Conservation (phyloP, 2,329 filamentous ascomycete species). For the Thielaviopsis ethacetica region DNA sequence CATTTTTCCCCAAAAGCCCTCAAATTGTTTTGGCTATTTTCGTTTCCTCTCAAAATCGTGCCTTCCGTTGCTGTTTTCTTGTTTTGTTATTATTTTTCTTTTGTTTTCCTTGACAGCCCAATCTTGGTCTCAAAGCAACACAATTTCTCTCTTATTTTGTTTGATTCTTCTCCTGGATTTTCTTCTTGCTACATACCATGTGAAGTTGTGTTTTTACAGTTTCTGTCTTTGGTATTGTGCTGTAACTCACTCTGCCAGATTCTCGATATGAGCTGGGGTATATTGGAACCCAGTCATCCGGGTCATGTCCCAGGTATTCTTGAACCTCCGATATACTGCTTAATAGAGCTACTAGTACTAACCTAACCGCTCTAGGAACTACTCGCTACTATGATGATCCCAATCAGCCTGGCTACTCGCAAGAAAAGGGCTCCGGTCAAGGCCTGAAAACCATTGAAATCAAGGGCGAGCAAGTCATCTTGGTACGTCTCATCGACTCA, state of each 20-base stretch:
- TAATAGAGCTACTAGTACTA: constrained; percentile 3
- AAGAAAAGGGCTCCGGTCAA: constrained; percentile 20
- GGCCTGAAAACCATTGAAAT: constrained; percentile 57
- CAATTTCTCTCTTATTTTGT: background rate
- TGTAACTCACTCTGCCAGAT: constrained; percentile 1
- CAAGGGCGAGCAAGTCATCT: constrained; percentile 53
- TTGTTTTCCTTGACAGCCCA: background rate
- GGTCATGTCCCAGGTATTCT: constrained; percentile 56
- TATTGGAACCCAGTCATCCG: constrained; percentile 50
- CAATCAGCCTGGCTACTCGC: constrained; percentile 27
- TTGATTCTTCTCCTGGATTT: background rate
- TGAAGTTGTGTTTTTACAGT: background rate
- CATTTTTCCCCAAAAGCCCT: background rate
- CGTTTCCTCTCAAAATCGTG: constrained; percentile 2
- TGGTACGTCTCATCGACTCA: constrained; percentile 32
- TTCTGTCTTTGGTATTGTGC: constrained; percentile 4
- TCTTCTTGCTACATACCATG: background rate
- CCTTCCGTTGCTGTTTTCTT: background rate
- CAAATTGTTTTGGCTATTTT: background rate
- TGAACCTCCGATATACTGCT: constrained; percentile 7
- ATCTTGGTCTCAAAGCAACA: too few relatives aligned
- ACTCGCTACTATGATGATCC: constrained; percentile 49
- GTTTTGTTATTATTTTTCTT: background rate
- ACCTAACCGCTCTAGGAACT: constrained; percentile 30
- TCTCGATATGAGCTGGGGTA: constrained; percentile 37